Base-by-base conservation (phyloP, 169 alveolate genomes). In the Cryptosporidium bovis region DNA sequence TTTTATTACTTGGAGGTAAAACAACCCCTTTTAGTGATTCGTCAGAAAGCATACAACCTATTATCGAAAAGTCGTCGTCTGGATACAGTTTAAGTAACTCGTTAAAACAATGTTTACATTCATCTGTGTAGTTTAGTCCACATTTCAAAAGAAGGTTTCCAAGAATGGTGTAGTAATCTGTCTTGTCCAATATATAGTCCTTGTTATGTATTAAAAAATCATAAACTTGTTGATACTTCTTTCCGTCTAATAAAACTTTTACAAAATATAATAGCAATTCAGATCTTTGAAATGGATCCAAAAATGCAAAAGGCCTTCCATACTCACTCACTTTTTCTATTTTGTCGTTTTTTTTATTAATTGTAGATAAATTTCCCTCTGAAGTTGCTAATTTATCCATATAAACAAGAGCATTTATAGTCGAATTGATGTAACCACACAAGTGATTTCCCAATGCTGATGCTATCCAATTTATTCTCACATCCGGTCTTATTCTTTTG, bases 381-480 rank as follows among this genome's bases (percentile, higher is more conserved):
- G 58, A 16, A 4, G 34, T 8, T 1, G 67, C 83, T 12, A 69
- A 27, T 44, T 84, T 90, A 16, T 83, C 82, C 44, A 91, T 82
- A 0, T 93, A 83, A n/a, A 92, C 90, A 55, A 94, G 55, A 33
- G 92, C 51, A 31, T 83, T 77, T 20, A 92, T 55, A 50, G 96
- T 90, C 18, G 85, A 71, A 46, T 91, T 92, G 68, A 66, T 46
- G 20, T 83, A 53, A 16, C 91, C 91, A 64, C 90, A 68, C 18
- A 96, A 92, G 82, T 94, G 96, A 53, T 91, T 91, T 6, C 95
- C 93, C 15, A 96, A 83, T 7, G 95, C 93, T 87, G 92, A 95
- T 16, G 93, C 92, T 40, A 93, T 91, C 97, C 96, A 96, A 71
- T 94, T 93, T 24, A 91, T 91, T 18, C 91, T 62, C 65, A 92